These are phyloP conservation scores for Suillus clintonianus DNA, from an alignment of 768 basidiomycete genomes.

Conservation along the genomic window DNA sequence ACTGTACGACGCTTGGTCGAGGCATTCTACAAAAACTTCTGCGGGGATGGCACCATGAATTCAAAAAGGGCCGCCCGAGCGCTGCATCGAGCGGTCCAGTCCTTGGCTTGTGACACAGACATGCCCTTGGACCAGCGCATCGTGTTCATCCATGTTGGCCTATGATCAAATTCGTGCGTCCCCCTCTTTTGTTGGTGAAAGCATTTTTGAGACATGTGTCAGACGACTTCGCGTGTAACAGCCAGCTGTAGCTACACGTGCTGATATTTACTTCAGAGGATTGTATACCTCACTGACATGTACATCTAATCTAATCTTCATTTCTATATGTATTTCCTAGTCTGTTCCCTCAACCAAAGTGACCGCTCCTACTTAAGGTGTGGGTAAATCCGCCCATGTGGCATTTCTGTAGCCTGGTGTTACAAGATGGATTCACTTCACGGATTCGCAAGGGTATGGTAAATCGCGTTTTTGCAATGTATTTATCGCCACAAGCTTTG, in stretches of 20 bases:
- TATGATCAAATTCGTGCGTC: not conserved
- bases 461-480: too few relatives aligned
- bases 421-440: too few relatives aligned
- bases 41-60: not conserved
- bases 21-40: constrained; percentile 1
- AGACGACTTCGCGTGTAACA: not conserved
- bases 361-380: too few relatives aligned
- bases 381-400: too few relatives aligned
- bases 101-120: not conserved
- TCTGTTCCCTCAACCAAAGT: not conserved
- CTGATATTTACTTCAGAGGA: too few relatives aligned
- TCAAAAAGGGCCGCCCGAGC: constrained; percentile 2
- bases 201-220: too few relatives aligned
- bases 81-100: not conserved
- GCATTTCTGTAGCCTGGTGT: too few relatives aligned
- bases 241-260: too few relatives aligned
- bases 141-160: constrained; percentile 6
- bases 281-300: too few relatives aligned
- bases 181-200: too few relatives aligned
- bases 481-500: too few relatives aligned
- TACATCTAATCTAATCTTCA: too few relatives aligned
- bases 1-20: not conserved
- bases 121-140: constrained; percentile 4
- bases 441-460: not conserved
- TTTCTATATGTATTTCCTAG: not conserved